phyloP scores from a whole-genome alignment of 1,139 yeast genomes.

The Diutina sp. region DNA sequence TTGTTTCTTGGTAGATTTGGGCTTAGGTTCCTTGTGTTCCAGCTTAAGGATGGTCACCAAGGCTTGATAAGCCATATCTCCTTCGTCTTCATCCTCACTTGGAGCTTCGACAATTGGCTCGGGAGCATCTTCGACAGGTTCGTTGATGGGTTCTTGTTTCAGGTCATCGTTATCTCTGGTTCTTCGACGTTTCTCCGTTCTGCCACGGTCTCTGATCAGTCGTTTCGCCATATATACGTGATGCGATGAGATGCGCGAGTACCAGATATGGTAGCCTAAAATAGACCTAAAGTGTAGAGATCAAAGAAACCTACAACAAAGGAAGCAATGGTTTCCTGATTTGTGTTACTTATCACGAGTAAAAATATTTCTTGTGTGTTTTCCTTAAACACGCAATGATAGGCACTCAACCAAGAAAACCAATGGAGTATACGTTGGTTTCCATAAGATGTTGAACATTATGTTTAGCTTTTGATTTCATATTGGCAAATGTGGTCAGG shows the following conservation, averaged over 20 bases:
- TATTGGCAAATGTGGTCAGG: not conserved
- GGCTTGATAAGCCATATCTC: constrained; percentile 50
- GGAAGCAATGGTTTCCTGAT: too few species aligned
- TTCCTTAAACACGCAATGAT: too few species aligned
- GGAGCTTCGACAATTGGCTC: not conserved
- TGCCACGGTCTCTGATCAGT: not conserved
- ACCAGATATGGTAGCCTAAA: too few species aligned
- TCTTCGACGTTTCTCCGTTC: constrained; percentile 8
- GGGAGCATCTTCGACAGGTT: not conserved
- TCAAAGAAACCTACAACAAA: too few species aligned
- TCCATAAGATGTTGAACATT: too few species aligned
- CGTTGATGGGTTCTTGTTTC: not conserved
- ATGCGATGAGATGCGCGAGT: not conserved
- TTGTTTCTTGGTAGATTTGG: constrained; percentile 2
- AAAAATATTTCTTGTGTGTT: too few species aligned
- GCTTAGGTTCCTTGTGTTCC: constrained; percentile 26
- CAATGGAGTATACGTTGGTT: too few species aligned
- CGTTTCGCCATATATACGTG: not conserved
- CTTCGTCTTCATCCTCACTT: not conserved
- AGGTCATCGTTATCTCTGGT: constrained; percentile 13
- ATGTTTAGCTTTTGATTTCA: not conserved
- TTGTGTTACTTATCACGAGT: too few species aligned
- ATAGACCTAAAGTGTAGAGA: not conserved
- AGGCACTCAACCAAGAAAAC: too few species aligned
- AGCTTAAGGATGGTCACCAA: constrained; percentile 54